Conservation (phyloP, 2,329 filamentous ascomycete species). For the Xylariales sp. region DNA sequence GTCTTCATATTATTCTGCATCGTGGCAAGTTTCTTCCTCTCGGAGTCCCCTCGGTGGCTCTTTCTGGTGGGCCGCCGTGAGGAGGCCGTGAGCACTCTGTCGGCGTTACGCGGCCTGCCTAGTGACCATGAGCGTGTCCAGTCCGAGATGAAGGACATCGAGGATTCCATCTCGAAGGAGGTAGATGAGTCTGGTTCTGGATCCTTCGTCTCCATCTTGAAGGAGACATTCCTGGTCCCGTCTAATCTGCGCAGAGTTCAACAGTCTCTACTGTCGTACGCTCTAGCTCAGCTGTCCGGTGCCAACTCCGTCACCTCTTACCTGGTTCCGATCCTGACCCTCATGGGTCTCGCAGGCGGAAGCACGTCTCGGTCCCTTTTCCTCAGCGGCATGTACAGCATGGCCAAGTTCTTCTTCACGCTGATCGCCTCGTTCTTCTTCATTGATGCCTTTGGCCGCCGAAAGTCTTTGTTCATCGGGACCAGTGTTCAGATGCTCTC, state of each 20-base stretch:
- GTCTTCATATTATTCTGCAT: neutral
- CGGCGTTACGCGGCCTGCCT: slow-evolving; percentile 24
- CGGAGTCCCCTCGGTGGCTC: slow-evolving; percentile 38
- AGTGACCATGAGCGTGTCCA: slow-evolving; percentile 20
- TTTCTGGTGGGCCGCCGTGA: slow-evolving; percentile 44
- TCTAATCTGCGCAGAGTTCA: slow-evolving; percentile 35
- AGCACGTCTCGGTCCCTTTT: slow-evolving; percentile 30
- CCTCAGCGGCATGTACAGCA: slow-evolving; percentile 27
- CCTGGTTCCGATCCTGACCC: slow-evolving; percentile 34
- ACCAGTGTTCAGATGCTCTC: no score
- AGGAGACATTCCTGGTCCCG: slow-evolving; percentile 29
- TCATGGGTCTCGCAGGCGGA: slow-evolving; percentile 27
- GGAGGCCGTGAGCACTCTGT: slow-evolving; percentile 22
- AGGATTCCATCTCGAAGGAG: slow-evolving; percentile 3
- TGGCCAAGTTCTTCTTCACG: slow-evolving; percentile 4
- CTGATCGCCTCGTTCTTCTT: neutral
- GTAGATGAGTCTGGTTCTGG: neutral
- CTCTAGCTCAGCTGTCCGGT: slow-evolving; percentile 37
- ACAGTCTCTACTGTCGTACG: slow-evolving; percentile 30
- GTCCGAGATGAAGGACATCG: slow-evolving; percentile 16
- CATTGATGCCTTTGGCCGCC: no score
- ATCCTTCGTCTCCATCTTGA: slow-evolving; percentile 13
- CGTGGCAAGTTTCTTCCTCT: slow-evolving; percentile 16
- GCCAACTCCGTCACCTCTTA: slow-evolving; percentile 40
- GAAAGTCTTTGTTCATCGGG: no score